phyloP scores from a whole-genome alignment of 768 basidiomycete genomes.

The Lentinula raphanica region DNA sequence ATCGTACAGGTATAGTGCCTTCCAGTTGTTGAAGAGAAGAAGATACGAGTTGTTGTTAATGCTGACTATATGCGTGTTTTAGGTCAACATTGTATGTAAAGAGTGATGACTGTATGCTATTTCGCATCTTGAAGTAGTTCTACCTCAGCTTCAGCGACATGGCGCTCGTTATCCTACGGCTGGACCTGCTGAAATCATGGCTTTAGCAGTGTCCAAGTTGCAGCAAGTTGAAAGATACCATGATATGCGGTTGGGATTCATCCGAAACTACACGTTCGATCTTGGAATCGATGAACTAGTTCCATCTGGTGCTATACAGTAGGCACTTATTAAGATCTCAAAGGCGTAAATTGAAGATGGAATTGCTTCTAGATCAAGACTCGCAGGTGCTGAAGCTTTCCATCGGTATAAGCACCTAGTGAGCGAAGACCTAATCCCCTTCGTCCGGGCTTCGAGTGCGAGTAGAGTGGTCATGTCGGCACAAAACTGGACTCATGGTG shows the following conservation, averaged over 20 bases:
- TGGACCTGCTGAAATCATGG: conserved; percentile 37
- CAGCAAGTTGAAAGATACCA: conserved; percentile 38
- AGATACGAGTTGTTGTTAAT: no score
- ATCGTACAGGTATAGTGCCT: conserved; percentile 40
- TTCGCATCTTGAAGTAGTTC: no score
- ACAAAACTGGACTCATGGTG: conserved; percentile 65
- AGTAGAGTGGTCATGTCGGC: conserved; percentile 66
- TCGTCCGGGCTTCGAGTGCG: conserved; percentile 47
- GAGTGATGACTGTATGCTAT: no score
- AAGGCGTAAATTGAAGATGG: no score
- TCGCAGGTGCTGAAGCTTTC: conserved; percentile 38
- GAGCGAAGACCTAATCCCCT: conserved; percentile 32
- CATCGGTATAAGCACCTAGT: conserved; percentile 38
- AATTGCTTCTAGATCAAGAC: no score
- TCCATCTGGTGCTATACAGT: conserved; percentile 64
- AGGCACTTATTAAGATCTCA: no score
- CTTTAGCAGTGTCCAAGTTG: conserved; percentile 48
- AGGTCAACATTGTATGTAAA: conserved; percentile 58
- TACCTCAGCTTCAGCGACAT: conserved; percentile 66
- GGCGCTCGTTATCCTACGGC: conserved; percentile 73
- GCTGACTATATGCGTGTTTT: no score
- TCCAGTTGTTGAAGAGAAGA: no score
- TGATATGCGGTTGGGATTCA: conserved; percentile 48
- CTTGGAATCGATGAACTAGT: conserved; percentile 57
- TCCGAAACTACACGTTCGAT: conserved; percentile 52